Evolutionary conservation across 2,329 filamentous ascomycete species (phyloP).

Genomic region (Aspergillus glaucus): DNA sequence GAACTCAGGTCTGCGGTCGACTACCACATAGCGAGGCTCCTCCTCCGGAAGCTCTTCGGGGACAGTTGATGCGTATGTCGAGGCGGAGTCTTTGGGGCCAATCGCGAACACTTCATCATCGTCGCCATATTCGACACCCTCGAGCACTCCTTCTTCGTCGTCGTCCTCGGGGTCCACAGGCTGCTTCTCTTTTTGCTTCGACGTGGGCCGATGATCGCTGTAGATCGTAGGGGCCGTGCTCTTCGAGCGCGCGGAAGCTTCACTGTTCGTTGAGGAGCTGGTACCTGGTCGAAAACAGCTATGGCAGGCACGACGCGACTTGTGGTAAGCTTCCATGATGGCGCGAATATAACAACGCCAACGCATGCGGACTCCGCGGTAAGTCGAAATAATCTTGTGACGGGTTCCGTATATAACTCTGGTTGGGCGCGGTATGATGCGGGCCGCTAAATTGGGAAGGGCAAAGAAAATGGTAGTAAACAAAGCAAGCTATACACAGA

Average conservation of each 20-base stretch:
- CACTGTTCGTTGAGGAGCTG: conserved; percentile 33
- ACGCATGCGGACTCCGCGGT: conserved; percentile 3
- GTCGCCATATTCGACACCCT: neutral
- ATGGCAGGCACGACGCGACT: conserved; percentile 15
- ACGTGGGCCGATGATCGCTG: conserved; percentile 26
- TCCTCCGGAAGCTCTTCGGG: conserved; percentile 47
- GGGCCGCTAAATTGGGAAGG: neutral
- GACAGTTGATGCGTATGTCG: conserved; percentile 73
- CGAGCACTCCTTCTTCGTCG: conserved; percentile 1
- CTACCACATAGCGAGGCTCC: conserved; percentile 47
- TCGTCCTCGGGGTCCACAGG: conserved; percentile 12
- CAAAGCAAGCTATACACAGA: neutral
- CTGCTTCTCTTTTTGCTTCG: conserved; percentile 17
- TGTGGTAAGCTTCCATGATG: conserved; percentile 25
- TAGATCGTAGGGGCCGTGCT: conserved; percentile 36
- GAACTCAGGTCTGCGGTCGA: conserved; percentile 49
- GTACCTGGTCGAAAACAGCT: conserved; percentile 15
- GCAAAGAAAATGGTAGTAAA: neutral
- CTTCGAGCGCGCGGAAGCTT: conserved; percentile 31
- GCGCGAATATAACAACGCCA: conserved; percentile 5
- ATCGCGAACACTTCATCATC: conserved; percentile 4
- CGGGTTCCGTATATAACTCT: neutral
- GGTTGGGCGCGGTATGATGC: neutral
- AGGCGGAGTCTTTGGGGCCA: conserved; percentile 54
- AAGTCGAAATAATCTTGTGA: conserved; percentile 3